These are phyloP conservation scores for Dysphania ambrosioides DNA, from an alignment of 148 eudicot genomes.

Conservation along the genomic window DNA sequence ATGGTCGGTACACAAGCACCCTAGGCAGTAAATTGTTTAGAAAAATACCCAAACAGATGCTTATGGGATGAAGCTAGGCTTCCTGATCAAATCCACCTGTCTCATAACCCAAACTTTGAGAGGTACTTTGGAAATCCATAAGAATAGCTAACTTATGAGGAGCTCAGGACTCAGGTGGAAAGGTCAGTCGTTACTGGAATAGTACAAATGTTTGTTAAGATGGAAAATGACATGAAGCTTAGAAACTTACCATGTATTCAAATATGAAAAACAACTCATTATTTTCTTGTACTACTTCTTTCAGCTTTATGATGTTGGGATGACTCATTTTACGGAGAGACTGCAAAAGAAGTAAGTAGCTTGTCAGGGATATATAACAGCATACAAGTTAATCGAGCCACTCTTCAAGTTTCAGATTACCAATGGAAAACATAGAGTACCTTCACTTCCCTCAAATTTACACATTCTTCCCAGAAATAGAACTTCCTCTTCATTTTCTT, in stretches of 20 bases:
- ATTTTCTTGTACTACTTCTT: slow-evolving; percentile 83
- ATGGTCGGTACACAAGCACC: not conserved
- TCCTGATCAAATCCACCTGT: not conserved
- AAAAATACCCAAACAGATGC: not conserved
- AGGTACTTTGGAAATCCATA: not conserved
- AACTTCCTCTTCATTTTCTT: slow-evolving; percentile 95
- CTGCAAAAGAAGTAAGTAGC: slow-evolving; percentile 37
- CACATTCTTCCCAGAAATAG: slow-evolving; percentile 87
- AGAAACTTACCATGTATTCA: slow-evolving; percentile 76
- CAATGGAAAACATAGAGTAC: slow-evolving; percentile 31
- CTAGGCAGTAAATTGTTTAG: not conserved
- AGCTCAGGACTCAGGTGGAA: not conserved
- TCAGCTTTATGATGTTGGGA: slow-evolving; percentile 93
- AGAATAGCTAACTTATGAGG: not conserved
- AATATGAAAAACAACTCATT: slow-evolving; percentile 84
- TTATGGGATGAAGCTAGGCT: not conserved
- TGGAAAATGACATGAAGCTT: slow-evolving; percentile 4
- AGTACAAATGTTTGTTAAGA: not conserved
- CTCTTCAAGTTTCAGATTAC: not conserved
- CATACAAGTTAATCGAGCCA: not conserved
- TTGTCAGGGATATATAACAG: slow-evolving; percentile 4
- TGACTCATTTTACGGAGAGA: slow-evolving; percentile 78
- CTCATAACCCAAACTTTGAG: not conserved
- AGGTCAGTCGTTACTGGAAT: not conserved
- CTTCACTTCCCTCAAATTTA: slow-evolving; percentile 92